These are phyloP conservation scores for Petunia hybrid DNA, from an alignment of 305 asterid species.

Conservation along the genomic window DNA sequence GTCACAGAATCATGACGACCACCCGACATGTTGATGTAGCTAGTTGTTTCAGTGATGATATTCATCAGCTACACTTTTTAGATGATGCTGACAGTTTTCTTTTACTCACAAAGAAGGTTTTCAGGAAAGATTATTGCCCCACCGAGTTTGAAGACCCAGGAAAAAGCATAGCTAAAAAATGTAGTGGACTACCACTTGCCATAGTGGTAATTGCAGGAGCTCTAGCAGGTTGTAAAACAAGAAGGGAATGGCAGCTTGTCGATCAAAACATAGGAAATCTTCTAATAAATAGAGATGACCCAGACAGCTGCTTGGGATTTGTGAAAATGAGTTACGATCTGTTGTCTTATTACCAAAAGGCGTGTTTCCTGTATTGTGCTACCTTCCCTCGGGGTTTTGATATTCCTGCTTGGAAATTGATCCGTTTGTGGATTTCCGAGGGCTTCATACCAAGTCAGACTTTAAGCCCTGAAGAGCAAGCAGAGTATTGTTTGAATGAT, in stretches of 20 bases:
- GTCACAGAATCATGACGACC: conserved; percentile 44
- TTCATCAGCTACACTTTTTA: conserved; percentile 41
- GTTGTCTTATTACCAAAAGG: conserved; percentile 37
- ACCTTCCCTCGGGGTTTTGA: conserved; percentile 39
- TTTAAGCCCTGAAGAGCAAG: conserved; percentile 37
- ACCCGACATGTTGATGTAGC: conserved; percentile 42
- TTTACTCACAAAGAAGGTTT: conserved; percentile 39
- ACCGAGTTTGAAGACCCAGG: conserved; percentile 29
- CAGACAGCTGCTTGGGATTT: background rate
- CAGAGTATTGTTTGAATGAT: conserved; percentile 37
- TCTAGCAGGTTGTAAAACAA: conserved; percentile 5
- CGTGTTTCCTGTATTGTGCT: conserved; percentile 43
- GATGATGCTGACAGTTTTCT: conserved; percentile 38
- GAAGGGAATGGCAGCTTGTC: conserved; percentile 23
- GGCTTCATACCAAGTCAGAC: conserved; percentile 32
- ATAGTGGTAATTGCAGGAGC: conserved; percentile 31
- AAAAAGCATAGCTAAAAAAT: conserved; percentile 34
- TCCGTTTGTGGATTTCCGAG: conserved; percentile 40
- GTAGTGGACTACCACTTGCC: conserved; percentile 40
- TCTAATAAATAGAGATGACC: background rate
- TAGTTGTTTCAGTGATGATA: conserved; percentile 25
- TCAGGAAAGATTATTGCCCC: conserved; percentile 38
- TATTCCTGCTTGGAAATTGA: conserved; percentile 35
- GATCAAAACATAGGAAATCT: conserved; percentile 24
- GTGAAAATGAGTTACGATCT: conserved; percentile 35